Percentiles rank a stretch among this genome's conserved stretches.
Evolutionary conservation across 1,139 yeast species (phyloP).

Genomic region (Geotrichum histeridarum): DNA sequence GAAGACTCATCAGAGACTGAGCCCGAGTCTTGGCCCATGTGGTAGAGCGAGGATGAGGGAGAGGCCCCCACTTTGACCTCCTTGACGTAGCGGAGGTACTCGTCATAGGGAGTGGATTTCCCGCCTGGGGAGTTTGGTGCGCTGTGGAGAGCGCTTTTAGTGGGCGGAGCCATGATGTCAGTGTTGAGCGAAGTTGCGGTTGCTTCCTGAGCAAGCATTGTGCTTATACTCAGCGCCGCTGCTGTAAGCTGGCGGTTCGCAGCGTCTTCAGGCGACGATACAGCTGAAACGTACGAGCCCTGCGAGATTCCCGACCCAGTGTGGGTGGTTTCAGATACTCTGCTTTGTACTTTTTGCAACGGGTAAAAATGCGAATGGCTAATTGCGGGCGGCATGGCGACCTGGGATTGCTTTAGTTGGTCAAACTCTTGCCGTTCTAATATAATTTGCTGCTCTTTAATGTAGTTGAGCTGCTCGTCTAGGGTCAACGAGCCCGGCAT

Average conservation of each 20-base stretch:
- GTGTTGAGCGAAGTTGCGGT: neutral
- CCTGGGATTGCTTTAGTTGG: neutral
- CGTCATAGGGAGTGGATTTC: slow-evolving; percentile 3
- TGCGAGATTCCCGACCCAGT: neutral
- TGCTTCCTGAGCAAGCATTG: slow-evolving; percentile 1
- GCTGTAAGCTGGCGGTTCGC: slow-evolving; percentile 3
- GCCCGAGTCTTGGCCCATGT: slow-evolving; percentile 1
- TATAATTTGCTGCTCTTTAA: slow-evolving; percentile 14
- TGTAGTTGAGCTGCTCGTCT: slow-evolving; percentile 16
- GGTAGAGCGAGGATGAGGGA: slow-evolving; percentile 7
- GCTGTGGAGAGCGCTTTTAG: neutral
- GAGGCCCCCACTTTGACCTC: slow-evolving; percentile 1
- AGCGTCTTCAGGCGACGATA: neutral
- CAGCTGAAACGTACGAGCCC: neutral
- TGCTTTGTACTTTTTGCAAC: neutral
- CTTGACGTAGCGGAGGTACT: slow-evolving; percentile 4
- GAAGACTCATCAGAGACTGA: slow-evolving; percentile 1
- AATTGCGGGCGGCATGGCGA: neutral
- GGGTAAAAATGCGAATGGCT: slow-evolving; percentile 2
- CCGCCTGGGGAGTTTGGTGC: neutral
- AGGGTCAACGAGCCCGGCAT: slow-evolving; percentile 5
- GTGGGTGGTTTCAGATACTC: slow-evolving; percentile 1
- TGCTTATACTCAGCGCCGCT: neutral
- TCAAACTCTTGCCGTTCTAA: slow-evolving; percentile 12
- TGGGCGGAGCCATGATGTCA: neutral